Evolutionary conservation across 371 early-diverging fungal species (phyloP), one percentile per base, ranked within the genome.

Genomic region (Basidiobolus meristosporus): DNA sequence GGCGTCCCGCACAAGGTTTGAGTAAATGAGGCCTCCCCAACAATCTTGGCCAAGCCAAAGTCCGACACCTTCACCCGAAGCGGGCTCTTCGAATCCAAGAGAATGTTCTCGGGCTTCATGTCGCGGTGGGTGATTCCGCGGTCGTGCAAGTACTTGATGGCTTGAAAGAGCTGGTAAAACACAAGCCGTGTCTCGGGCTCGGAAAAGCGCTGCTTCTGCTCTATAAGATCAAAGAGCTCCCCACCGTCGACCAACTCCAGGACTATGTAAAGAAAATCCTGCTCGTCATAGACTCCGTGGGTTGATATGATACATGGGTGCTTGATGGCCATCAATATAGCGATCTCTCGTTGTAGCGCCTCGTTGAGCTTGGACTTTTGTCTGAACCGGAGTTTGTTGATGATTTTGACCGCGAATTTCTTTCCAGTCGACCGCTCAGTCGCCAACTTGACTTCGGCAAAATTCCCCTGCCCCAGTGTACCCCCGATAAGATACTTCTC

Each of bases 221-320:
- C 75, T 32, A 95, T 83, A 26, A 77, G 74, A 31, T 90, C 87
- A 53, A 93, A 96, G n/a, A 96, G 54, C 51, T 96, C 97, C 17
- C 93, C 93, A 39, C 78, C 90, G 22, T 46, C n/a, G 17, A 19
- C 20, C 28, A 14, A 23, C 6, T 20, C 21, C n/a, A 38, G 26
- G 11, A 23, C 28, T 5, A 4, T 33, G 28, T 22, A 19, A 42
- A n/a, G n/a, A n/a, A 32, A 31, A 16, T 33, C 20, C 3, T 18
- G 20, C 10, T 38, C 38, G 7, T 59, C 50, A 42, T 53, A 68
- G 21, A 62, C 69, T 7, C 53, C 60, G 9, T 67, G 56, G 9
- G 73, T 66, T 31, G 63, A 54, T 20, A 74, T 69, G 15, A 77
- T 64, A 29, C 67, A 57, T 3, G 73, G 66, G n/a, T n/a, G n/a